A percentile compares a stretch with the other conserved stretches of the same genome.
phyloP scores from a whole-genome alignment of 2,329 filamentous ascomycete genomes.

The Periconia macrospinosa region DNA sequence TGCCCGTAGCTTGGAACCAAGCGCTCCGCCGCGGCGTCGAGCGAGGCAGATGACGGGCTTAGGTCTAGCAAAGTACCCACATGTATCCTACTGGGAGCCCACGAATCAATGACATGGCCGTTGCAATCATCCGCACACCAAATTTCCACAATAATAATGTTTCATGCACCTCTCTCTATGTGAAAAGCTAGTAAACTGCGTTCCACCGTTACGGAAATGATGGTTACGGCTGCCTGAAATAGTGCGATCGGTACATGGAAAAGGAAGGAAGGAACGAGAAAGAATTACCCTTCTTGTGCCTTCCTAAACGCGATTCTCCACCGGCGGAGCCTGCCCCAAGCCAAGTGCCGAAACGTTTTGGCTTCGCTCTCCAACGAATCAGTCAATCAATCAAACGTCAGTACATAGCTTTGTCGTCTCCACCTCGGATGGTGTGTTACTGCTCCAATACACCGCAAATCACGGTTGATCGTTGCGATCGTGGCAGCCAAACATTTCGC shows the following conservation, averaged over 20 bases:
- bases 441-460: not conserved
- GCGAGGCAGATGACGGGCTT: conserved; percentile 29
- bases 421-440: not conserved
- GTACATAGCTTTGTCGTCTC: not conserved
- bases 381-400: not conserved
- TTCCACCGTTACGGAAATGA: too few relatives aligned
- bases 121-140: not conserved
- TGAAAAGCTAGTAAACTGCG: not conserved
- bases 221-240: not conserved
- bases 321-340: not conserved
- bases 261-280: not conserved
- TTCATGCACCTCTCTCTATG: not conserved
- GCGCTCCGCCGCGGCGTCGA: conserved; percentile 34
- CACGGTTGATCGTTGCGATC: not conserved
- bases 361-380: not conserved
- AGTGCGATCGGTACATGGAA: not conserved
- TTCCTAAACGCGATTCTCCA: not conserved
- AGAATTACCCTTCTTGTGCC: not conserved
- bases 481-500: not conserved
- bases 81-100: conserved; percentile 4
- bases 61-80: not conserved
- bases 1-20: conserved; percentile 31
- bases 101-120: not conserved
- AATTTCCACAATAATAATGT: not conserved
- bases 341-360: not conserved